phyloP scores from a whole-genome alignment of 208 protist genomes.

The Endotrypanum monterogeii region DNA sequence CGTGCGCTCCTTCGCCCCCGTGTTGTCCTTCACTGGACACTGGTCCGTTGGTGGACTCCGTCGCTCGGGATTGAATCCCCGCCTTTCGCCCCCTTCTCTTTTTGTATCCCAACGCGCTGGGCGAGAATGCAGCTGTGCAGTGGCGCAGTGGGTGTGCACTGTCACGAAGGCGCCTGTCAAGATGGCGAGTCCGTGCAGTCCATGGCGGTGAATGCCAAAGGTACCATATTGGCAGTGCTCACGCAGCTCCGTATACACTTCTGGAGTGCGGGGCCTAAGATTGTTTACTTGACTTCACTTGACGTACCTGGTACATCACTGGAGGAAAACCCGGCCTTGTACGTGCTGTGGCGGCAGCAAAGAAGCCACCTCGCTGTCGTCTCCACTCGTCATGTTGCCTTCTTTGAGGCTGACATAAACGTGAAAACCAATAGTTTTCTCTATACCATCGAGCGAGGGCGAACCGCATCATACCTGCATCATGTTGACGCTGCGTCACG shows the following conservation, averaged over 20 bases:
- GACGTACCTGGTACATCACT: constrained; percentile 36
- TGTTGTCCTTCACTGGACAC: not conserved
- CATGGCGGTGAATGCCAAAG: constrained; percentile 38
- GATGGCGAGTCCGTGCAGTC: constrained; percentile 44
- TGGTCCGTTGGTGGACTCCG: not conserved
- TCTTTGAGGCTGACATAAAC: constrained; percentile 46
- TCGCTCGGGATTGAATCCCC: not conserved
- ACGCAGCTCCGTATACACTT: constrained; percentile 65
- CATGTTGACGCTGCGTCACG: constrained; percentile 34
- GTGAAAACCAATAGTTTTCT: constrained; percentile 16
- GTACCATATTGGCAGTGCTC: constrained; percentile 48
- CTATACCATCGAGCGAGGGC: constrained; percentile 3
- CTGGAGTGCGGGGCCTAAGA: constrained; percentile 39
- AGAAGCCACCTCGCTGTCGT: constrained; percentile 55
- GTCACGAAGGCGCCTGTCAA: constrained; percentile 17
- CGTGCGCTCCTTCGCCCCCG: too few relatives aligned
- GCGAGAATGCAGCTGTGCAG: constrained; percentile 28
- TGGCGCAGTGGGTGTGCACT: constrained; percentile 27
- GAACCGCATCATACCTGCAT: constrained; percentile 18
- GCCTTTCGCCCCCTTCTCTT: not conserved
- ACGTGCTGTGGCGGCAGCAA: constrained; percentile 65
- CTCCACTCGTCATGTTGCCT: constrained; percentile 54
- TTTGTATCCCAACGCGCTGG: not conserved
- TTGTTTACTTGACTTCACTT: constrained; percentile 48
- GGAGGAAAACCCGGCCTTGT: constrained; percentile 51